These are phyloP conservation scores for Aspergillus aculeatinus DNA, from an alignment of 2,329 filamentous ascomycete species.

Conservation along the genomic window DNA sequence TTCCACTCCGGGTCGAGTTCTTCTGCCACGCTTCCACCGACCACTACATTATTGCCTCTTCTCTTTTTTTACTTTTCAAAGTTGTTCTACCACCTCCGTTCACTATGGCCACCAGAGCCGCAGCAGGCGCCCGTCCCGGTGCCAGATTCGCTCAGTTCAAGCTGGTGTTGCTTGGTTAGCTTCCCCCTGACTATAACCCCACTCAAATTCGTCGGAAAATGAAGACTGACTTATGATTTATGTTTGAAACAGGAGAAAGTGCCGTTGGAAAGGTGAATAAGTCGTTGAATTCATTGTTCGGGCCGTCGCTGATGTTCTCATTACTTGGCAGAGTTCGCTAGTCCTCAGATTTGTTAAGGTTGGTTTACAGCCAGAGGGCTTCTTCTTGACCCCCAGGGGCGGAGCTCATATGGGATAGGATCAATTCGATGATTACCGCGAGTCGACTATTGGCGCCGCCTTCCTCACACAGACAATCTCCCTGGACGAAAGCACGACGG, in stretches of 20 bases:
- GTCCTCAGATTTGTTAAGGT: conserved; percentile 98
- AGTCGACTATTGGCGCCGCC: conserved; percentile 96
- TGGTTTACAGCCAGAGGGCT: conserved; percentile 27
- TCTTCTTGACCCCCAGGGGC: background rate
- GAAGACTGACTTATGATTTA: conserved; percentile 18
- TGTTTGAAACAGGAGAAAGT: conserved; percentile 74
- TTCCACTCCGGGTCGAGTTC: conserved; percentile 3
- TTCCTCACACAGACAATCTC: conserved; percentile 99
- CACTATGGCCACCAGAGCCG: conserved; percentile 82
- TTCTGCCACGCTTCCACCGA: background rate
- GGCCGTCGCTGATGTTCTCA: conserved; percentile 30
- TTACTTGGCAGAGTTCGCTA: conserved; percentile 75
- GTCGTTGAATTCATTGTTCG: conserved; percentile 13
- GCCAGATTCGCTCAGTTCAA: conserved; percentile 98
- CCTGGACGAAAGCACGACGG: conserved; percentile 94
- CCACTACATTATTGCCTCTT: background rate
- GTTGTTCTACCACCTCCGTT: conserved; percentile 21
- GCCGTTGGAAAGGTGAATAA: conserved; percentile 87
- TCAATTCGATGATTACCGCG: conserved; percentile 98
- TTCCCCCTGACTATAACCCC: conserved; percentile 1
- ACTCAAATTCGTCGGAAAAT: conserved; percentile 9
- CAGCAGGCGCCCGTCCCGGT: conserved; percentile 65
- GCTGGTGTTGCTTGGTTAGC: conserved; percentile 88
- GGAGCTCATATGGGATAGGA: conserved; percentile 58
- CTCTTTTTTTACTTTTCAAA: conserved; percentile 9